Percentiles rank a stretch among this genome's conserved stretches.
These are phyloP conservation scores for Penicillium alfredii DNA, from an alignment of 495 filamentous ascomycete genomes.

Conservation along the genomic window DNA sequence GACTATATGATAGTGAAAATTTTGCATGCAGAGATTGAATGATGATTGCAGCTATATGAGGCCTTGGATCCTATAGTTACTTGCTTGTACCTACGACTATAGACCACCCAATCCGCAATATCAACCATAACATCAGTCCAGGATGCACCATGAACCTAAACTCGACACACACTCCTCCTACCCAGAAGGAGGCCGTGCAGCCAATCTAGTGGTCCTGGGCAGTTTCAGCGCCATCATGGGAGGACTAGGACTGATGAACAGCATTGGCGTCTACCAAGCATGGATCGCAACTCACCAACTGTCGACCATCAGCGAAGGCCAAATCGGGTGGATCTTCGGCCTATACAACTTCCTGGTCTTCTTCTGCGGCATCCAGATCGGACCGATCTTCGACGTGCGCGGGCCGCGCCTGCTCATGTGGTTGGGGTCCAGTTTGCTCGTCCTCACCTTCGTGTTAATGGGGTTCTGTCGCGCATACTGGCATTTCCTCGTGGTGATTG, in stretches of 20 bases:
- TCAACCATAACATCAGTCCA: too few species aligned
- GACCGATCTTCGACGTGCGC: constrained; percentile 46
- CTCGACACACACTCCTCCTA: constrained; percentile 11
- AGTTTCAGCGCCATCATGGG: constrained; percentile 61
- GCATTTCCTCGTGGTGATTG: constrained; percentile 74
- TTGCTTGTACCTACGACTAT: too few species aligned
- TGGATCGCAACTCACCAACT: constrained; percentile 61
- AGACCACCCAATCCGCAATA: background rate
- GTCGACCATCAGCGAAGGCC: constrained; percentile 39
- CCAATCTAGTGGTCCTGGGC: constrained; percentile 65
- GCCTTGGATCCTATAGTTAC: too few species aligned
- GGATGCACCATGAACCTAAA: background rate
- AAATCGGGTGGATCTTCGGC: constrained; percentile 70
- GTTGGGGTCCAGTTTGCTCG: constrained; percentile 33
- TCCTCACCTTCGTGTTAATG: constrained; percentile 35
- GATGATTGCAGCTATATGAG: too few species aligned
- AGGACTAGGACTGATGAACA: constrained; percentile 64
- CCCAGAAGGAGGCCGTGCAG: constrained; percentile 60
- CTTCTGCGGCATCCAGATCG: constrained; percentile 51
- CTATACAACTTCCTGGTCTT: constrained; percentile 60
- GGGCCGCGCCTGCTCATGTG: constrained; percentile 43
- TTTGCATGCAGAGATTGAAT: too few species aligned
- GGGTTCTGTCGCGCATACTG: constrained; percentile 53
- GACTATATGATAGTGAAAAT: too few species aligned
- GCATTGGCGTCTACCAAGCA: constrained; percentile 62